Percentiles rank a stretch among this genome's conserved stretches.
Evolutionary conservation across 257 asterid species (phyloP).

Genomic region (Solanum gandarillasii): DNA sequence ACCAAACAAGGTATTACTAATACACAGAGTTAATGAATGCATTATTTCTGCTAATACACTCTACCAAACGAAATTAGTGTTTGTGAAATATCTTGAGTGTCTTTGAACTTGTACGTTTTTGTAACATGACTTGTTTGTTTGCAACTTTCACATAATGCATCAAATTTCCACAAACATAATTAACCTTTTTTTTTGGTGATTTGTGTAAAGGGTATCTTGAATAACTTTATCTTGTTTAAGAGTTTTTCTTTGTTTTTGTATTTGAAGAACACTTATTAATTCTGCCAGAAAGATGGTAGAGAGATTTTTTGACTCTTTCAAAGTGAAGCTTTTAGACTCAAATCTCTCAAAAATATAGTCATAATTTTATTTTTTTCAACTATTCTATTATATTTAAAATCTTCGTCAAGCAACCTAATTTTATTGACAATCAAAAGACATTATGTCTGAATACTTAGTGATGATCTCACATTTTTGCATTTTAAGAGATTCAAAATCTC

Average conservation of each 20-base stretch:
- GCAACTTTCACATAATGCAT: neutral
- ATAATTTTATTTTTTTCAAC: neutral
- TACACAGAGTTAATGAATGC: too few species aligned
- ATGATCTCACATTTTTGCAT: neutral
- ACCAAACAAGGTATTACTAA: neutral
- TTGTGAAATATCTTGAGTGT: neutral
- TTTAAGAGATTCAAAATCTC: neutral
- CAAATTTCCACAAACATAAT: neutral
- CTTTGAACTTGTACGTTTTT: neutral
- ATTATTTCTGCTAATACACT: neutral
- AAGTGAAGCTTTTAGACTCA: neutral
- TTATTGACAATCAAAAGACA: neutral
- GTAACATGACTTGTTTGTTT: neutral
- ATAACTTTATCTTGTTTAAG: neutral
- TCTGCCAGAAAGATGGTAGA: neutral
- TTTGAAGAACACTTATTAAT: neutral
- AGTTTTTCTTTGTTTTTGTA: too few species aligned
- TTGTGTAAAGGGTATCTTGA: neutral
- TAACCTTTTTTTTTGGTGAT: too few species aligned
- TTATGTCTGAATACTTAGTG: neutral
- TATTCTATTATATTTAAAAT: too few species aligned
- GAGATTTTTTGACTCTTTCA: neutral
- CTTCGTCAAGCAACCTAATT: neutral
- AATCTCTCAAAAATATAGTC: neutral
- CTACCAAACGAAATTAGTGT: too few species aligned